Base-by-base conservation (phyloP, 2,329 filamentous ascomycete species). In the Ophiostoma pallidulum region DNA sequence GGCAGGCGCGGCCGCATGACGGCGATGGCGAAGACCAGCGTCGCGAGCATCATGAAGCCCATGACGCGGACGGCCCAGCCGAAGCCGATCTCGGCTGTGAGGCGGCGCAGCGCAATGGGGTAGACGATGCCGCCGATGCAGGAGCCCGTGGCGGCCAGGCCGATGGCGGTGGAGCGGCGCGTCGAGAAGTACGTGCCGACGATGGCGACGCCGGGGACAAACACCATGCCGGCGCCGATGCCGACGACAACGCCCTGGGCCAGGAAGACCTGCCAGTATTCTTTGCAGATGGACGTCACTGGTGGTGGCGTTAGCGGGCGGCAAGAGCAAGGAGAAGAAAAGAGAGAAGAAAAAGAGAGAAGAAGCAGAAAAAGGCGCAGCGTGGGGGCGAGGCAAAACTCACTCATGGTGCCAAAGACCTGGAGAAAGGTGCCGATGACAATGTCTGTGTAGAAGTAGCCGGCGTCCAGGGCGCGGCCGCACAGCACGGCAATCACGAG, bases 191-290 rank as follows among this genome's bases (percentile, higher is more conserved):
- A 83, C 0, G 78, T 81, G n/a, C 75, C 68, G 13, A 78, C 65
- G 24, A 80, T 62, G 20, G 73, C 69, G 26, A 77, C 56, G 16
- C 69, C 71, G 20, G 78, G 71, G 40, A 70, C 68, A 61, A 78
- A 77, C 54, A 78, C 64, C 47, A 79, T 60, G 2, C 77, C 71
- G 56, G 67, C 66, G 1, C 78, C 78, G 2, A 82, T 60, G 0
- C 78, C 77, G 19, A 74, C 69, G 37, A 75, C 77, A 1, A 82
- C 51, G 0, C 75, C 78, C 53, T 82, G 78, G 0, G 69, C 63
- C 0, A 77, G 63, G 20, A 76, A 64, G 0, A 77, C 51, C 36
- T 74, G 70, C 67, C 69, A 74, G 56, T 73, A 74, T 19, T 58
- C 54, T 0, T 56, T 60, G 31, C 59, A 58, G 9, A 70, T 47